Evolutionary conservation across 257 asterid genomes (phyloP).

Genomic region (Fraxinus anomala): DNA sequence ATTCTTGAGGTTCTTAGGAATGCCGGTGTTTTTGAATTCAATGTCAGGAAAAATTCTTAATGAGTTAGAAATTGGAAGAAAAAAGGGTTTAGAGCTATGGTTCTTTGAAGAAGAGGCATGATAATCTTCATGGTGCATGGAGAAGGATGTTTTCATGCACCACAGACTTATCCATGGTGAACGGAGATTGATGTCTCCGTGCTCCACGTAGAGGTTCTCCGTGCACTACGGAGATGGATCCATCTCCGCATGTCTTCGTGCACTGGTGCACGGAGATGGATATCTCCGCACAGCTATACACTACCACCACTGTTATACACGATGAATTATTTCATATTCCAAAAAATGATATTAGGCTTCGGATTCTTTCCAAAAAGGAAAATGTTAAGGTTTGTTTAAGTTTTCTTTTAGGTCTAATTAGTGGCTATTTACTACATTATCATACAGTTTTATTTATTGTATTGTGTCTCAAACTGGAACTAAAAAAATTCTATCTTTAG

Average conservation of each 20-base stretch:
- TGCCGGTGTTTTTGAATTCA: slow-evolving; percentile 51
- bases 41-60: slow-evolving; percentile 50
- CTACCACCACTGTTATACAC: no score
- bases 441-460: neutral
- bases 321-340: slow-evolving; percentile 63
- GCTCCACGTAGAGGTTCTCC: no score
- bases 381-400: slow-evolving; percentile 50
- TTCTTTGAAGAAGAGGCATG: no score
- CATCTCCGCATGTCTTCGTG: no score
- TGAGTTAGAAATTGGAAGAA: slow-evolving; percentile 56
- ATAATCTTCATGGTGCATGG: no score
- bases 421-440: neutral
- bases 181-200: no score
- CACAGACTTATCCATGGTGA: no score
- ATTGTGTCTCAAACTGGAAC: neutral
- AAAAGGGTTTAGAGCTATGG: no score
- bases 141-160: no score
- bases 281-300: no score
- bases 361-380: slow-evolving; percentile 55
- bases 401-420: slow-evolving; percentile 19
- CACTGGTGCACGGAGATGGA: no score
- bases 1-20: slow-evolving; percentile 54
- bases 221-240: no score
- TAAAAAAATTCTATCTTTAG: neutral
- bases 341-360: slow-evolving; percentile 54